phyloP scores from a whole-genome alignment of 306 rosid genomes.

The Citrullus mucosospermus region DNA sequence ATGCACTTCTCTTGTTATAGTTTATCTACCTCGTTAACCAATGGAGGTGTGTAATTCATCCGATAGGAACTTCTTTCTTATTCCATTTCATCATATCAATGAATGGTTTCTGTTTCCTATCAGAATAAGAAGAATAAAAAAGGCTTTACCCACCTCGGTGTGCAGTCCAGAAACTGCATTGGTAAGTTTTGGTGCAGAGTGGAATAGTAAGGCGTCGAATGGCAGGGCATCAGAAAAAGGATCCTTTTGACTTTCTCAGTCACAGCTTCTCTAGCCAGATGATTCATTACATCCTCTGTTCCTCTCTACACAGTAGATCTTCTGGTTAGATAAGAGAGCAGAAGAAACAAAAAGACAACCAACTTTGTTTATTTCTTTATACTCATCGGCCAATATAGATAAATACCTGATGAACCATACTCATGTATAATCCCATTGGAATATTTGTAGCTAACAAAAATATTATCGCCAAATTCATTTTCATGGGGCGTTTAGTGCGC shows the following conservation, averaged over 20 bases:
- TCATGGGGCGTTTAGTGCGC: conserved; percentile 25
- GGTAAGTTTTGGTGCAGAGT: conserved; percentile 59
- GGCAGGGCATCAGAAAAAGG: conserved; percentile 83
- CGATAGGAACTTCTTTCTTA: not conserved
- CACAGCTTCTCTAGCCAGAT: conserved; percentile 59
- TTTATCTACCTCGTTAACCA: not conserved
- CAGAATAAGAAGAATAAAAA: not conserved
- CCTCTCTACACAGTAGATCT: conserved; percentile 51
- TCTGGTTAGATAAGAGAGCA: not conserved
- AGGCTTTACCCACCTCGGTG: conserved; percentile 63
- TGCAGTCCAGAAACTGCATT: conserved; percentile 78
- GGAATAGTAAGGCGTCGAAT: conserved; percentile 87
- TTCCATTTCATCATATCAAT: not conserved
- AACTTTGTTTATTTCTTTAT: not conserved
- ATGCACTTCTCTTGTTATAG: not conserved
- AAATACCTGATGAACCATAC: conserved; percentile 89
- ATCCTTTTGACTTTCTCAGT: conserved; percentile 47
- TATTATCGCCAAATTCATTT: conserved; percentile 34
- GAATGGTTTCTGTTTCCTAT: not conserved
- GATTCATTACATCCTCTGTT: conserved; percentile 76
- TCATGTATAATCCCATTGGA: conserved; percentile 92
- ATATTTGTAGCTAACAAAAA: conserved; percentile 77
- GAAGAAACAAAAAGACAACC: not conserved
- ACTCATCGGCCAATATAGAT: not conserved
- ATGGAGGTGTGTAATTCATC: not conserved